Conservation (phyloP, 1,284 basidiomycete genomes). For the Melampsora americana region DNA sequence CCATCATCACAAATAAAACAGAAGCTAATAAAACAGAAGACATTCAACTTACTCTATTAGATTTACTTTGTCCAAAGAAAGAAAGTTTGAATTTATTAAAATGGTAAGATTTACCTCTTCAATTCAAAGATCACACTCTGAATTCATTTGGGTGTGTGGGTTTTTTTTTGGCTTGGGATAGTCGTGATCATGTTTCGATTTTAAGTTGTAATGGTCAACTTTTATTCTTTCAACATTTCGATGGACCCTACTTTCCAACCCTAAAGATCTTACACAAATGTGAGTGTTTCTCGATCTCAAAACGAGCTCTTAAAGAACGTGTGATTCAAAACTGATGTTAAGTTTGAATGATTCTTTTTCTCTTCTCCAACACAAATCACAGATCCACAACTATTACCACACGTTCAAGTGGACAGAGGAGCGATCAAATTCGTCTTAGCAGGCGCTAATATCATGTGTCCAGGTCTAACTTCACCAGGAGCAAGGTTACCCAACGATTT, state of each 20-base stretch:
- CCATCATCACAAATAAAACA: constrained; percentile 49
- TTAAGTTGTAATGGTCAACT: constrained; percentile 82
- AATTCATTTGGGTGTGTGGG: too few species aligned
- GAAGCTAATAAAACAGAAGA: constrained; percentile 47
- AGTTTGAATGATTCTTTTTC: not conserved
- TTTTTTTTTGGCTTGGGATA: constrained; percentile 54
- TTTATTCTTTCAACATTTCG: constrained; percentile 94
- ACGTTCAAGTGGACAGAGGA: constrained; percentile 86
- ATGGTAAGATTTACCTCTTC: constrained; percentile 75
- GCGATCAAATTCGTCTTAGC: constrained; percentile 95
- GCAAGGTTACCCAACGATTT: constrained; percentile 74
- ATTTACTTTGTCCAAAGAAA: constrained; percentile 98
- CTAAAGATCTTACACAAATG: constrained; percentile 86
- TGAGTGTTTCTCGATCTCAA: constrained; percentile 60
- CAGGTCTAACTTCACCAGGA: constrained; percentile 86
- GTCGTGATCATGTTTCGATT: constrained; percentile 92
- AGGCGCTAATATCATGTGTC: constrained; percentile 61
- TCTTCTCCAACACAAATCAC: too few species aligned
- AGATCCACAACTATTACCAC: constrained; percentile 88
- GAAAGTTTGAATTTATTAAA: constrained; percentile 87
- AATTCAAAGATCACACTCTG: too few species aligned
- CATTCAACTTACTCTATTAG: constrained; percentile 65
- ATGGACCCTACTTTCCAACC: constrained; percentile 86
- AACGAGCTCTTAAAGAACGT: constrained; percentile 18
- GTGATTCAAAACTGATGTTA: not conserved